Evolutionary conservation across 2,329 filamentous ascomycete genomes (phyloP), one percentile per base, ranked within the genome.

Genomic region (Exophiala calicioides): DNA sequence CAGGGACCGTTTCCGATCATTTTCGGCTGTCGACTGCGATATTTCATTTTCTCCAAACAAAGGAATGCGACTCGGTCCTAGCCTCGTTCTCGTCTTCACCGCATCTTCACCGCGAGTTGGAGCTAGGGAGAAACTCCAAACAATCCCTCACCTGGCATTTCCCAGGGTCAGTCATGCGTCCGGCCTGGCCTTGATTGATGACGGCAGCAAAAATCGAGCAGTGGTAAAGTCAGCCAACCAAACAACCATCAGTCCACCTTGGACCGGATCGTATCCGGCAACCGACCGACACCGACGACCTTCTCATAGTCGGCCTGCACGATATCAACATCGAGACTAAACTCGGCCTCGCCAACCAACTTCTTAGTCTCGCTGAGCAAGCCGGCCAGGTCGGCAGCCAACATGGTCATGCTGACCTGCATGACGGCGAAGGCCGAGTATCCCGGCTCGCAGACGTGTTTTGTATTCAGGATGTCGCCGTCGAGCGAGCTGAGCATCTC

Each of bases 361-460:
- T 76, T 75, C 60, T 77, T 84, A 1, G 89, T 79, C 39, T 56
- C 68, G 63, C 69, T 70, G 52, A 88, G 69, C 47, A 89, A 62
- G 50, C 75, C 77, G 52, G 81, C 78, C 24, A 90, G 65, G 65
- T 90, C 85, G 56, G 85, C 84, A 43, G 79, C 78, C 23, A 90
- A 77, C 52, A 86, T 81, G 42, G 79, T 74, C 40, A 80, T 85
- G 54, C 82, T 84, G 27, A 90, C 81, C 60, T 88, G 85, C 58
- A 88, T 71, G 8, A 88, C 84, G 0, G 85, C 84, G 66, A 88
- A 89, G 44, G 85, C 84, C 4, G 83, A 80, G 65, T 88, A 89
- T 0, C 85, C 85, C 0, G 83, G 82, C 62, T 88, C 82, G 3
- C 81, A 77, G 48, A 88, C 77, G 62, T 88, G 83, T 49, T 74